Conservation (phyloP, 495 filamentous ascomycete genomes). For the Tuber magnatum region DNA sequence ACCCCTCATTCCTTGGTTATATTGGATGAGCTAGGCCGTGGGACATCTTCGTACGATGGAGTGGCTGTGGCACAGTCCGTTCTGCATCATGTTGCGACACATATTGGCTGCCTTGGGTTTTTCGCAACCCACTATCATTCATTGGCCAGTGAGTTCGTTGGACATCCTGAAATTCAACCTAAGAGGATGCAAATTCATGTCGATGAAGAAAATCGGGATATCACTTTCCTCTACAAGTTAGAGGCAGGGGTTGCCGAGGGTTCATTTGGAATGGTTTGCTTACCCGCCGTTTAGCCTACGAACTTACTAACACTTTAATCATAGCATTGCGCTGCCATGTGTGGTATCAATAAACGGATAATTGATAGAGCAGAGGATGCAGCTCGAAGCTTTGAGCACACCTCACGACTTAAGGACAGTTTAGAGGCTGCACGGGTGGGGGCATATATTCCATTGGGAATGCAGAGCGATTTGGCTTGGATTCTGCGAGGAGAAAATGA, state of each 20-base stretch:
- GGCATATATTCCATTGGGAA: slow-evolving; percentile 73
- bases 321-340: slow-evolving; percentile 89
- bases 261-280: slow-evolving; percentile 76
- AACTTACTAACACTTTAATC: slow-evolving; percentile 6
- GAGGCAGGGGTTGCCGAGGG: slow-evolving; percentile 94
- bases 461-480: slow-evolving; percentile 87
- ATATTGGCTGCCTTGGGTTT: slow-evolving; percentile 90
- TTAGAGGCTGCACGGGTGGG: slow-evolving; percentile 69
- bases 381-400: slow-evolving; percentile 94
- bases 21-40: slow-evolving; percentile 91
- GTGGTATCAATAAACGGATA: slow-evolving; percentile 76
- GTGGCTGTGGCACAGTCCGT: slow-evolving; percentile 95
- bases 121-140: slow-evolving; percentile 98
- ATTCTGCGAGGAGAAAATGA: slow-evolving; percentile 51
- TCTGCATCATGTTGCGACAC: slow-evolving; percentile 85
- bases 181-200: slow-evolving; percentile 91
- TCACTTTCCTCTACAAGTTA: slow-evolving; percentile 93
- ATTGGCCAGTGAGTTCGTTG: slow-evolving; percentile 78
- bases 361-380: slow-evolving; percentile 81
- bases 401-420: slow-evolving; percentile 77
- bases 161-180: slow-evolving; percentile 77
- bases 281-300: neutral
- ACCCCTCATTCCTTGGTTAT: slow-evolving; percentile 94
- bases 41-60: slow-evolving; percentile 89
- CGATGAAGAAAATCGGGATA: slow-evolving; percentile 69